phyloP scores from a whole-genome alignment of 2,329 filamentous ascomycete species.

The Ilyonectria robusta region DNA sequence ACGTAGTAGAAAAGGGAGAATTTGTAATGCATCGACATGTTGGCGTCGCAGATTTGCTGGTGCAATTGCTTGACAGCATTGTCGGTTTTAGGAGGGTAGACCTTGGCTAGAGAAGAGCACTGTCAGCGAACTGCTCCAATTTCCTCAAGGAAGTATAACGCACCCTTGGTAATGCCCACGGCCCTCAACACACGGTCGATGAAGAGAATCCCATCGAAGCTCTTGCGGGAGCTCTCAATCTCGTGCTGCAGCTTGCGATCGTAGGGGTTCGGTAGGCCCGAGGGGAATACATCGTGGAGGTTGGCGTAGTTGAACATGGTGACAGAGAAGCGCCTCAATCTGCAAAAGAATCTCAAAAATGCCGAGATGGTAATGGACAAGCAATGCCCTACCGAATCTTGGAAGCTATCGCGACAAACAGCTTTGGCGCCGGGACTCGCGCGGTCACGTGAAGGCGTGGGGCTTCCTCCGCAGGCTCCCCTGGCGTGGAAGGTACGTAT shows the following conservation, averaged over 20 bases:
- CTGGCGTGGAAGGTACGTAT: constrained; percentile 35
- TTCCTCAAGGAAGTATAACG: background rate
- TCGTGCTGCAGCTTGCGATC: constrained; percentile 72
- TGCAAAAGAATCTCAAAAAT: background rate
- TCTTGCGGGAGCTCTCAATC: constrained; percentile 77
- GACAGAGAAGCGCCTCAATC: background rate
- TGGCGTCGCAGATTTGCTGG: constrained; percentile 75
- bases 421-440: constrained; percentile 31
- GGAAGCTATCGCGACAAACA: constrained; percentile 44
- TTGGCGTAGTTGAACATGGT: constrained; percentile 75
- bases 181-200: constrained; percentile 83
- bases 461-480: background rate
- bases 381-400: constrained; percentile 2
- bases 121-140: constrained; percentile 11
- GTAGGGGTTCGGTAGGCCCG: constrained; percentile 73
- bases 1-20: constrained; percentile 88
- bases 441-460: constrained; percentile 42
- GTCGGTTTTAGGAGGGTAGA: constrained; percentile 82
- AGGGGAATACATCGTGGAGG: constrained; percentile 78
- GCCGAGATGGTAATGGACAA: background rate
- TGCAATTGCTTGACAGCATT: constrained; percentile 78
- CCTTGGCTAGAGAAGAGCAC: constrained; percentile 62
- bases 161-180: constrained; percentile 79
- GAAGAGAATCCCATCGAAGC: constrained; percentile 79
- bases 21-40: constrained; percentile 81